Evolutionary conservation across 2,329 filamentous ascomycete species (phyloP).

Genomic region (Neonectria punicea): DNA sequence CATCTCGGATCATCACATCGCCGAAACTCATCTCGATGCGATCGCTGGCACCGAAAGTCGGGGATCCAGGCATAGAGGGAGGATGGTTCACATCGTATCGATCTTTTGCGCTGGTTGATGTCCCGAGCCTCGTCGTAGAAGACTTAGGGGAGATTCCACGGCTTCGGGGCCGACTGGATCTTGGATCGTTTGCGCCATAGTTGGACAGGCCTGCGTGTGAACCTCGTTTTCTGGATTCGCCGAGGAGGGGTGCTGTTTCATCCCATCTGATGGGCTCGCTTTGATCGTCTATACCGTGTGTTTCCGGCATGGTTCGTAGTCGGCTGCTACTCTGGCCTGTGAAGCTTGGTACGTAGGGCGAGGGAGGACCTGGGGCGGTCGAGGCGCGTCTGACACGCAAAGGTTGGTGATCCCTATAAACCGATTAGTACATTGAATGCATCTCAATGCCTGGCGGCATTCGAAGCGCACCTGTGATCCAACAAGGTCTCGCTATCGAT

Average conservation of each 20-base stretch:
- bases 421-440: slow-evolving; percentile 12
- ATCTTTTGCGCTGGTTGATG: slow-evolving; percentile 51
- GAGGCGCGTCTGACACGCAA: slow-evolving; percentile 73
- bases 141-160: slow-evolving; percentile 63
- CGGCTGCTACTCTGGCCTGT: slow-evolving; percentile 46
- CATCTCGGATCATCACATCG: slow-evolving; percentile 77
- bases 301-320: slow-evolving; percentile 48
- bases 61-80: slow-evolving; percentile 73
- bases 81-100: slow-evolving; percentile 75
- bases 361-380: slow-evolving; percentile 51
- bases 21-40: slow-evolving; percentile 68
- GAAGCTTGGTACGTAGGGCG: slow-evolving; percentile 49
- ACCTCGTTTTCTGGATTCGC: slow-evolving; percentile 45
- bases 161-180: slow-evolving; percentile 49
- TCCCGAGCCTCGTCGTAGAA: slow-evolving; percentile 56
- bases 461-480: slow-evolving; percentile 76
- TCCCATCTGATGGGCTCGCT: slow-evolving; percentile 55
- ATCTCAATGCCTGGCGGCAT: background rate
- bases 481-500: slow-evolving; percentile 88
- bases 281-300: slow-evolving; percentile 60
- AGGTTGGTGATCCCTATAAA: slow-evolving; percentile 64
- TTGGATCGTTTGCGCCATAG: slow-evolving; percentile 58
- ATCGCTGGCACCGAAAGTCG: slow-evolving; percentile 60
- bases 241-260: slow-evolving; percentile 67
- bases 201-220: slow-evolving; percentile 42